Evolutionary conservation across 1,139 yeast species (phyloP).

Genomic region (Diutina rugosa): DNA sequence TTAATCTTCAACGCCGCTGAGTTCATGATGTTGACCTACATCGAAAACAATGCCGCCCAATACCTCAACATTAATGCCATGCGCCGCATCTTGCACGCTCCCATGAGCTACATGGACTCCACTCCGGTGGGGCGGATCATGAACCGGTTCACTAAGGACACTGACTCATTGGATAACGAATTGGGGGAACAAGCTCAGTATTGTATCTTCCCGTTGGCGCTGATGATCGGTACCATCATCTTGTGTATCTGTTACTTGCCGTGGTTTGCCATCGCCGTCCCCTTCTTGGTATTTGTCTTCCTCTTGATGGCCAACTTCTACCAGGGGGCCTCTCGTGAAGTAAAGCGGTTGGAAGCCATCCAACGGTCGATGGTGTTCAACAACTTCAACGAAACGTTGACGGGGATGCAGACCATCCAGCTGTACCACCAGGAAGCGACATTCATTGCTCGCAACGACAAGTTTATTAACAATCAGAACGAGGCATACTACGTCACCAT

Average conservation of each 20-base stretch:
- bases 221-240: slow-evolving; percentile 6
- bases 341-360: slow-evolving; percentile 70
- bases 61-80: slow-evolving; percentile 30
- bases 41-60: slow-evolving; percentile 11
- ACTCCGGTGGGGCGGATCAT: slow-evolving; percentile 51
- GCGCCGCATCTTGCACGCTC: slow-evolving; percentile 32
- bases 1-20: slow-evolving; percentile 5
- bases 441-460: slow-evolving; percentile 38
- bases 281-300: slow-evolving; percentile 23
- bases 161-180: slow-evolving; percentile 72
- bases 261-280: slow-evolving; percentile 33
- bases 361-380: slow-evolving; percentile 69
- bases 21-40: slow-evolving; percentile 6
- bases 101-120: slow-evolving; percentile 46
- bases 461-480: slow-evolving; percentile 47
- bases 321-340: slow-evolving; percentile 66
- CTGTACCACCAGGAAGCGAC: slow-evolving; percentile 39
- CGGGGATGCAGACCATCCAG: slow-evolving; percentile 60
- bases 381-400: slow-evolving; percentile 62
- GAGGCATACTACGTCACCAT: slow-evolving; percentile 57
- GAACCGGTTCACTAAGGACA: slow-evolving; percentile 71
- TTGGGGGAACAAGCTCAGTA: slow-evolving; percentile 13
- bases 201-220: slow-evolving; percentile 6
- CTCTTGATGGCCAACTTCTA: slow-evolving; percentile 31
- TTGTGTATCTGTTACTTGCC: slow-evolving; percentile 8